phyloP scores from a whole-genome alignment of 352 stramenopile genomes.

The Pythium apleroticum region DNA sequence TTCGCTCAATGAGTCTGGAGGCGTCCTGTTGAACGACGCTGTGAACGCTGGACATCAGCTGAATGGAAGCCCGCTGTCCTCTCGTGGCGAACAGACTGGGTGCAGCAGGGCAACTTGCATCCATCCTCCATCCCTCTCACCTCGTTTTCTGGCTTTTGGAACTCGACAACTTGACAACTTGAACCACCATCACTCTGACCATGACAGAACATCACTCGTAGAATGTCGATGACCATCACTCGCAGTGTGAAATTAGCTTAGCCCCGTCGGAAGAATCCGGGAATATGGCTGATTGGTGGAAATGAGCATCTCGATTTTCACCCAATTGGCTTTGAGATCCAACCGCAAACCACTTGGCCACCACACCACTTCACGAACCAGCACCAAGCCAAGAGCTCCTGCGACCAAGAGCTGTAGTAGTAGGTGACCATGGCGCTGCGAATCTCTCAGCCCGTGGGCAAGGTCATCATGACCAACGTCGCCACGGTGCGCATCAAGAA shows the following conservation, averaged over 20 bases:
- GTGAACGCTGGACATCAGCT: background rate
- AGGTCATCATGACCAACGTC: conserved; percentile 96
- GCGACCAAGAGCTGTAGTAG: background rate
- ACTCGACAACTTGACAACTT: background rate
- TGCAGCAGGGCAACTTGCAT: background rate
- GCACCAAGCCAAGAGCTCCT: background rate
- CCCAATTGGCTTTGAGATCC: background rate
- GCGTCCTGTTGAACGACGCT: background rate
- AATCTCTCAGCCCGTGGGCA: conserved; percentile 80
- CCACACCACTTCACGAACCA: conserved; percentile 6
- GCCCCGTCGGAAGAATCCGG: background rate
- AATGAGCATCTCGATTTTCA: background rate
- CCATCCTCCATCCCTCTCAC: conserved; percentile 3
- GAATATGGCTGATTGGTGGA: conserved; percentile 19
- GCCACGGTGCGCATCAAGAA: conserved; percentile 95
- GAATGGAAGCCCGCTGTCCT: background rate
- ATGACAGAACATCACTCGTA: background rate
- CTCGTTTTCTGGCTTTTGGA: background rate
- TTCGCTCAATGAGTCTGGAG: no score
- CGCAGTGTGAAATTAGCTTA: background rate
- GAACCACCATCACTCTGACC: conserved; percentile 1
- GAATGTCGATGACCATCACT: background rate
- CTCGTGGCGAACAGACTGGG: background rate
- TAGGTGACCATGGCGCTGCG: conserved; percentile 26
- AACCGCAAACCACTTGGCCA: background rate